These are phyloP conservation scores for Amaranthus cruentus DNA, from an alignment of 148 eudicot genomes.

Conservation along the genomic window DNA sequence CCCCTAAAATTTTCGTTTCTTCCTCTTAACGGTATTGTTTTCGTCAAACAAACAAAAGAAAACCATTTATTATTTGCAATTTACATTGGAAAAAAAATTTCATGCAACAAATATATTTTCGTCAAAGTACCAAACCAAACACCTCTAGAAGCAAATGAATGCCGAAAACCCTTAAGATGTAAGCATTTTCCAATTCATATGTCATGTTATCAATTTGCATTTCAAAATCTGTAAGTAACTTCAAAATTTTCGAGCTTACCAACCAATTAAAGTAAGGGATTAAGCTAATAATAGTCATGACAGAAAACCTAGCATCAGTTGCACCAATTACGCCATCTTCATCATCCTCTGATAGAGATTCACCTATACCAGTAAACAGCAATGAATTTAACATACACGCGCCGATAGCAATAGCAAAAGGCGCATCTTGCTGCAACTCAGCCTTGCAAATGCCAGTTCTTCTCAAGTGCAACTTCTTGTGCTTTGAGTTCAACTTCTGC, in stretches of 20 bases:
- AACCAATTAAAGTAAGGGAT: slow-evolving; percentile 99
- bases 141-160: too few species aligned
- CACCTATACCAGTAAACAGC: slow-evolving; percentile 37
- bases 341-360: slow-evolving; percentile 28
- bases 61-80: too few species aligned
- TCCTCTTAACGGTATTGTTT: too few species aligned
- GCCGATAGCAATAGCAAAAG: slow-evolving; percentile 71
- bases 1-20: too few species aligned
- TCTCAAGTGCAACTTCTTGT: slow-evolving; percentile 9
- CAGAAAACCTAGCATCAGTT: slow-evolving; percentile 68
- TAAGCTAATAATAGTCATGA: slow-evolving; percentile 81
- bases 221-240: not conserved
- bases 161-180: too few species aligned
- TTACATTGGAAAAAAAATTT: too few species aligned
- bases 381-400: slow-evolving; percentile 70
- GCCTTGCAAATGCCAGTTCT: slow-evolving; percentile 51
- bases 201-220: too few species aligned
- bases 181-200: too few species aligned
- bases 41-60: too few species aligned
- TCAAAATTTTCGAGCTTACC: slow-evolving; percentile 32
- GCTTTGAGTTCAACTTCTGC: not conserved
- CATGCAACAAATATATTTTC: too few species aligned
- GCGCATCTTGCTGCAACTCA: slow-evolving; percentile 60
- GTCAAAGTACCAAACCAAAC: too few species aligned
- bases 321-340: slow-evolving; percentile 43